Evolutionary conservation across 805 yeast species (phyloP).

Genomic region (Suhomyces kilbournensis): DNA sequence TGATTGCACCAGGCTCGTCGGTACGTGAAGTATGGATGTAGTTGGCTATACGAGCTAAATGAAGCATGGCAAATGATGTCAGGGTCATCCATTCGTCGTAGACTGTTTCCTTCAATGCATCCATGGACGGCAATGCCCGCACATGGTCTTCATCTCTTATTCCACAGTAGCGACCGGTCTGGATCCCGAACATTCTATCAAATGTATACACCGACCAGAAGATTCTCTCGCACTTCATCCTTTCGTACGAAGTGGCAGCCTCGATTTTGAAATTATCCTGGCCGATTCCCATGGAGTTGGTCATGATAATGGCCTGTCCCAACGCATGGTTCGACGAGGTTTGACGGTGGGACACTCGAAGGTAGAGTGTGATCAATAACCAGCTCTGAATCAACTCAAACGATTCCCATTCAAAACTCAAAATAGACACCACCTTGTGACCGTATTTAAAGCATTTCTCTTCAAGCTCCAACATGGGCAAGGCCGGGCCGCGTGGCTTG

Average conservation of each 20-base stretch:
- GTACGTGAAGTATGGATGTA: conserved; percentile 29
- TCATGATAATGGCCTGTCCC: conserved; percentile 35
- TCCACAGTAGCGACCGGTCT: conserved; percentile 46
- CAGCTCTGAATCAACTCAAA: conserved; percentile 43
- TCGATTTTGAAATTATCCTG: conserved; percentile 16
- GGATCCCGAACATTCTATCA: conserved; percentile 53
- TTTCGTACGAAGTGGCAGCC: conserved; percentile 37
- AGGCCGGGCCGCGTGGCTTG: conserved; percentile 26
- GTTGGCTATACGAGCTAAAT: conserved; percentile 39
- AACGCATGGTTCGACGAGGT: conserved; percentile 32
- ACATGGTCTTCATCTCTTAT: conserved; percentile 35
- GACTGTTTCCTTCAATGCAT: conserved; percentile 23
- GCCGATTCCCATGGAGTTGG: conserved; percentile 36
- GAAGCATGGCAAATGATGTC: conserved; percentile 46
- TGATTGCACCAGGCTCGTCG: conserved; percentile 24
- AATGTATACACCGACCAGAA: conserved; percentile 55
- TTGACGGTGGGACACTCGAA: conserved; percentile 39
- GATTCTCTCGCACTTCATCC: conserved; percentile 46
- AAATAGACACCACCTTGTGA: conserved; percentile 26
- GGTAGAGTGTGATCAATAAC: conserved; percentile 35
- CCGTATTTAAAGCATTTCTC: conserved; percentile 35
- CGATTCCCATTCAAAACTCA: conserved; percentile 42
- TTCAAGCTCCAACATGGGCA: conserved; percentile 27
- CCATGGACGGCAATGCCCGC: conserved; percentile 29
- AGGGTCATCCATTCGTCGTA: conserved; percentile 50